Base-by-base conservation (phyloP, 768 basidiomycete genomes). In the Xanthoconium stramineum region DNA sequence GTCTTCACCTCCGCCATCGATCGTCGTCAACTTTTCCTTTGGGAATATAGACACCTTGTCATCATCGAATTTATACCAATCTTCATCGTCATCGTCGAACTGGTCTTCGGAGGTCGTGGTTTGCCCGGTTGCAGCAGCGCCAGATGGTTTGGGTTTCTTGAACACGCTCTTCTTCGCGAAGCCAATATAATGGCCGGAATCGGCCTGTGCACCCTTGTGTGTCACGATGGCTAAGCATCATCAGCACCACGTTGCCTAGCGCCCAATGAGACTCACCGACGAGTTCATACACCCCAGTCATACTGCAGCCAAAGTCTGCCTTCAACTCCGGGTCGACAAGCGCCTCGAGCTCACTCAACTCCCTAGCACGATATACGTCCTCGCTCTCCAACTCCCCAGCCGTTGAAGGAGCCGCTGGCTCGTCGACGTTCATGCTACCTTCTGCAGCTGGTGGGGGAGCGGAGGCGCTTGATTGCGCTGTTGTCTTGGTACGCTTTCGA, bases 41-140 rank as follows among this genome's bases (percentile, higher is more conserved):
- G 84, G 85, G 71, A 98, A 95, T 52, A 86, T 61, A 17, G 91
- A 88, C 38, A 92, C 95, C 74, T 93, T 96, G 61, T 96, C 93
- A 62, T 98, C 94, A 65, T 98, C 96, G 66, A 95, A 98, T 74
- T 95, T 96, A 76, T 89, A 91, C 96, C 96, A 91, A 66, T 89
- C 88, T 58, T 89, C 87, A 47, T 91, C 85, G 44, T 84, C 53
- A 15, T 53, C 53, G 45, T 53, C 52, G n/a, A 28, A 17, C 50
- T 33, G 50, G n/a, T 13, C 17, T 14, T 50, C 50, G 19, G 35
- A 17, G 10, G 48, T 38, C 29, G 50, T 32, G 5, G 12, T n/a
- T 15, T 40, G 49, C 2, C 48, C 48, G 3, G 38, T 19, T 35
- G 11, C 29, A 13, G 35, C 17, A 14, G 13, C 37, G 15, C 5